Percentiles rank a stretch among this genome's conserved stretches.
Conservation (phyloP, 148 eudicot species). For the Rhododendron simsii region DNA sequence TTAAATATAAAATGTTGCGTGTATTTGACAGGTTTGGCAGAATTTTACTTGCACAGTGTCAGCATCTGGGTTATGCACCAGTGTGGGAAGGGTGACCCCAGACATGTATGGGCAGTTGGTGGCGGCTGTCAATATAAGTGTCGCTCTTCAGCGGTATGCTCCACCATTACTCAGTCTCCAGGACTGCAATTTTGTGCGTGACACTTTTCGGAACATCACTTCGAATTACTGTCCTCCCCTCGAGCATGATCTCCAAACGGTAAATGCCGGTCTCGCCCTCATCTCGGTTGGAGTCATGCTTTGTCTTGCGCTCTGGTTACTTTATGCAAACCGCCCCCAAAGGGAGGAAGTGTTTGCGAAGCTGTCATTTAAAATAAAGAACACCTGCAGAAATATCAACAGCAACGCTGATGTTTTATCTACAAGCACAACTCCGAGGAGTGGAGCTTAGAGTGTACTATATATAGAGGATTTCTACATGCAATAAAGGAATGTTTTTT, state of each 20-base stretch:
- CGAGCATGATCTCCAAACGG: slow-evolving; percentile 51
- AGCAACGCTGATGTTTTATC: slow-evolving; percentile 16
- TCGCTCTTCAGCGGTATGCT: slow-evolving; percentile 72
- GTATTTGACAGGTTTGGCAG: slow-evolving; percentile 68
- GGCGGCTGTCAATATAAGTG: slow-evolving; percentile 64
- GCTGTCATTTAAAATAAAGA: slow-evolving; percentile 31
- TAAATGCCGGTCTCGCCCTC: slow-evolving; percentile 67
- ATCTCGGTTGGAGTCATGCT: slow-evolving; percentile 89
- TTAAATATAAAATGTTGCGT: neutral
- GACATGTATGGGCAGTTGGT: slow-evolving; percentile 57
- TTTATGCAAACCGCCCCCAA: slow-evolving; percentile 88
- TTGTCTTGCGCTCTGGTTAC: slow-evolving; percentile 78
- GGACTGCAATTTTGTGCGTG: slow-evolving; percentile 83
- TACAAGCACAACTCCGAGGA: slow-evolving; percentile 28
- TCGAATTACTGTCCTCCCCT: slow-evolving; percentile 61
- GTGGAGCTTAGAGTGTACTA: slow-evolving; percentile 27
- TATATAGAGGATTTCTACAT: neutral
- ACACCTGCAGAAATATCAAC: slow-evolving; percentile 18
- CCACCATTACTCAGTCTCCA: slow-evolving; percentile 73
- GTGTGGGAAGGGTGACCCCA: slow-evolving; percentile 73
- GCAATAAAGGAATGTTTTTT: neutral
- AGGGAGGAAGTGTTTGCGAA: slow-evolving; percentile 92
- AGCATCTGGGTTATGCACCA: slow-evolving; percentile 43
- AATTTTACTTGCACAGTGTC: slow-evolving; percentile 63
- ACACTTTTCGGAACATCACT: slow-evolving; percentile 61